Base-by-base conservation (phyloP, 306 rosid species). In the Adenanthera pavonina region DNA sequence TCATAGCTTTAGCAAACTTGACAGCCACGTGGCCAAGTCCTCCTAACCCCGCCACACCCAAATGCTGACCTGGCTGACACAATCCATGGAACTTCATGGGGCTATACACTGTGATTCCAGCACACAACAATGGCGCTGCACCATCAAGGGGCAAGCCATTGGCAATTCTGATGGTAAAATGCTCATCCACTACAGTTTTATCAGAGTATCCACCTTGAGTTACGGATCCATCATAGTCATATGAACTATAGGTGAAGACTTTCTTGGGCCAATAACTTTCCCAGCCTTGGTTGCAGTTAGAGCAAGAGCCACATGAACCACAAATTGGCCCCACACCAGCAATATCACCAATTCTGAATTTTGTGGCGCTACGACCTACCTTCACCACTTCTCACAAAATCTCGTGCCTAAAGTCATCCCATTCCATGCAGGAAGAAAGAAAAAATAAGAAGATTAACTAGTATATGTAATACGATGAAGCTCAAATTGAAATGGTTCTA, bases 11-110 rank as follows among this genome's bases (percentile, higher is more conserved):
- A 0, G 89, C 89, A 80, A 86, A 83, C 74, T 86, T 86, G 8
- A 86, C 85, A 0, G 87, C 88, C 38, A 87, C 73, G 35, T 84
- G 87, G 36, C 87, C 90, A 10, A 81, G 76, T 3, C 88, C 85
- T 40, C 85, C 88, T 0, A 85, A 59, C n/a, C 88, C 88, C 3
- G 77, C 85, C 80, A 81, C 88, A 9, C 80, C 85, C 43, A 81
- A 33, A 25, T 84, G 84, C 82, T 70, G 75, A 16, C 85, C 85
- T 1, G 88, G 80, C 8, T 74, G 49, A 30, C 76, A 78, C 30
- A 81, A 77, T 3, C 75, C 88, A 46, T 52, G 83, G 49, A 16
- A 74, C 41, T 48, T 54, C 69, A 81, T n/a, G 68, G 88, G 85
- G 17, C 80, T 81, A 12, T 85, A 85, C 2, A 82, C 84, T 10